Evolutionary conservation across 73 alveolate genomes (phyloP), one percentile per base, ranked within the genome.

Genomic region (Blepharisma japonicum): DNA sequence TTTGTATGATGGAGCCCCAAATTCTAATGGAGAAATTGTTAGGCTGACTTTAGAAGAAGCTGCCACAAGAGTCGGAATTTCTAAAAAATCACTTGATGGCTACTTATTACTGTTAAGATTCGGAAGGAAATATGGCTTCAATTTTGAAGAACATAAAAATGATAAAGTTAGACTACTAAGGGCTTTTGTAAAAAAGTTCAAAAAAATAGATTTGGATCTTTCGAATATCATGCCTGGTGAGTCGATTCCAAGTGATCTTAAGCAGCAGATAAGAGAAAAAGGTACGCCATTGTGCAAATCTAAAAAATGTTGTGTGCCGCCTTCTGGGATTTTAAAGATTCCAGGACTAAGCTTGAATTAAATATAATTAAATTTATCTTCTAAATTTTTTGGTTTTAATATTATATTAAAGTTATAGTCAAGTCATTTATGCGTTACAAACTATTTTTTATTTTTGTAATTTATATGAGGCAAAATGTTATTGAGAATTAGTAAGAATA

Each of bases 91-190:
- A 70, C 90, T 95, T 11, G 99, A 95, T 83, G 99, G 94, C 71
- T 95, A 95, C 81, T 85, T 91, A 25, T 67, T 85, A 9, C 55
- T 82, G 76, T 87, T 92, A 77, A 86, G 98, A 81, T 85, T 88
- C 48, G 99, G 98, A 20, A 94, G 98, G 81, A 84, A 77, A 56
- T 91, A 81, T 67, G 98, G 98, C 47, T 96, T 96, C 80, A 94
- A 96, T 86, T 96, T 96, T 76, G 92, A 96, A 86, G 97, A 94
- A 77, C 98, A 96, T 87, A 93, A 94, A 77, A 94, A 94, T 82
- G 98, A 96, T 50, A 96, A 94, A 78, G 96, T 94, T 0, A 98
- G 99, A 6, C 90, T 92, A 38, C 84, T 96, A 49, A 87, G 99
- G 86, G 93, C 96, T 18, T 94, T 85, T 82, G 96, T 93, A 53